phyloP scores from a whole-genome alignment of 345 rosid genomes.

The Euphorbia pulcherrima region DNA sequence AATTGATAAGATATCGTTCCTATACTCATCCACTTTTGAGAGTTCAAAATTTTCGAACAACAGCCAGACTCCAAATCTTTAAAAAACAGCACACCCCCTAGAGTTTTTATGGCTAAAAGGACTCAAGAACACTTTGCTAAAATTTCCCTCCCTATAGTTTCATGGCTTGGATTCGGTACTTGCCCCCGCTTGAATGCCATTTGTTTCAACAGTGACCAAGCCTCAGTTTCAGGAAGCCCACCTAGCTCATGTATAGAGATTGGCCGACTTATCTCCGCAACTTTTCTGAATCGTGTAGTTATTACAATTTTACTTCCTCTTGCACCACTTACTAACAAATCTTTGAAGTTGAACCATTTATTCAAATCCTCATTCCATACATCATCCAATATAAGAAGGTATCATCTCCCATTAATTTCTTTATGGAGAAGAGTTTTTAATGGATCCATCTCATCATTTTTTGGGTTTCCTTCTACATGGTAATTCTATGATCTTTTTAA shows the following conservation, averaged over 20 bases:
- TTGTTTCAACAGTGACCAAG: no score
- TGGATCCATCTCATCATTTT: background rate
- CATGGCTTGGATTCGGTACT: no score
- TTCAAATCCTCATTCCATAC: no score
- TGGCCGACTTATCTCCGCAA: background rate
- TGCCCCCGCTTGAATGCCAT: no score
- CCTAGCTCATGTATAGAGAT: background rate
- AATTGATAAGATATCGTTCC: conserved; percentile 20
- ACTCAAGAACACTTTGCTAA: background rate
- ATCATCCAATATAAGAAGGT: conserved; percentile 23
- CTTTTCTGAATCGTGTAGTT: background rate
- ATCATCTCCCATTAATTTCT: background rate
- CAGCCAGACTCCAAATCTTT: background rate
- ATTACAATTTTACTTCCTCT: conserved; percentile 1
- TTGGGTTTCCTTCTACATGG: background rate
- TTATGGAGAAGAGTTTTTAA: background rate
- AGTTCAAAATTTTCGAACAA: background rate
- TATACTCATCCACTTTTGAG: background rate
- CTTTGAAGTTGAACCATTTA: background rate
- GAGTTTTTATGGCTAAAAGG: background rate
- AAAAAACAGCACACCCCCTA: background rate
- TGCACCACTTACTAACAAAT: background rate
- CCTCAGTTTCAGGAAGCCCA: no score
- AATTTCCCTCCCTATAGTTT: background rate
- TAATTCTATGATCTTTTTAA: background rate